Conservation (phyloP, 2,329 filamentous ascomycete species). For the Cladophialophora psammophila region DNA sequence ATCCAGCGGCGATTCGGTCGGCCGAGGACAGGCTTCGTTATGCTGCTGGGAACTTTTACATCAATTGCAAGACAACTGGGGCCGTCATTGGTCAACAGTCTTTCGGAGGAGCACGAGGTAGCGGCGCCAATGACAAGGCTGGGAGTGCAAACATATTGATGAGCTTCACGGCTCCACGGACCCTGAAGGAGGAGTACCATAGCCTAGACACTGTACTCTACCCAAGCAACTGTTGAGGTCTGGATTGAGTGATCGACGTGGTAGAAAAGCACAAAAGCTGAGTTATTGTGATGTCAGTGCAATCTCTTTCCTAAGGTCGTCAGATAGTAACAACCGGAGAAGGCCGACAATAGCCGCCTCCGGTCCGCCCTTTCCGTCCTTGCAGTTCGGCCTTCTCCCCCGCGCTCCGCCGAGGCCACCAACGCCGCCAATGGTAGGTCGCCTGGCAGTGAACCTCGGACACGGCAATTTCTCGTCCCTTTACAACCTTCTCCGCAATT, state of each 20-base stretch:
- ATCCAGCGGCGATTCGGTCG: slow-evolving; percentile 68
- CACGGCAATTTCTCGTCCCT: slow-evolving; percentile 2
- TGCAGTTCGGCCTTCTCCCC: slow-evolving; percentile 3
- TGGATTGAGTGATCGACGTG: neutral
- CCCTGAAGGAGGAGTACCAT: slow-evolving; percentile 62
- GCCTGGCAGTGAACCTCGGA: neutral
- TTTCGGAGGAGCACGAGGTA: slow-evolving; percentile 61
- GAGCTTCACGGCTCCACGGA: slow-evolving; percentile 34
- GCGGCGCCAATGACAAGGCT: slow-evolving; percentile 65
- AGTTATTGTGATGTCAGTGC: neutral
- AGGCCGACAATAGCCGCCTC: neutral
- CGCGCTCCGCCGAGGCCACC: neutral
- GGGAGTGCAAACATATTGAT: slow-evolving; percentile 60
- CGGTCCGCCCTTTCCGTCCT: neutral
- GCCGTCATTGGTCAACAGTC: slow-evolving; percentile 65
- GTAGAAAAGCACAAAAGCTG: neutral
- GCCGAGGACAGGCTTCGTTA: slow-evolving; percentile 68
- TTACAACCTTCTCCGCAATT: neutral
- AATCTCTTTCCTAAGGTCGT: neutral
- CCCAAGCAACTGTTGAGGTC: slow-evolving; percentile 31
- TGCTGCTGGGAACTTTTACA: slow-evolving; percentile 65
- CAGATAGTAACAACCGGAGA: neutral
- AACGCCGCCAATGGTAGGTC: neutral
- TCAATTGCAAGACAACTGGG: slow-evolving; percentile 66
- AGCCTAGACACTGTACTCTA: slow-evolving; percentile 40